These are phyloP conservation scores for Escallonia herrerae DNA, from an alignment of 129 eudicot species.

Conservation along the genomic window DNA sequence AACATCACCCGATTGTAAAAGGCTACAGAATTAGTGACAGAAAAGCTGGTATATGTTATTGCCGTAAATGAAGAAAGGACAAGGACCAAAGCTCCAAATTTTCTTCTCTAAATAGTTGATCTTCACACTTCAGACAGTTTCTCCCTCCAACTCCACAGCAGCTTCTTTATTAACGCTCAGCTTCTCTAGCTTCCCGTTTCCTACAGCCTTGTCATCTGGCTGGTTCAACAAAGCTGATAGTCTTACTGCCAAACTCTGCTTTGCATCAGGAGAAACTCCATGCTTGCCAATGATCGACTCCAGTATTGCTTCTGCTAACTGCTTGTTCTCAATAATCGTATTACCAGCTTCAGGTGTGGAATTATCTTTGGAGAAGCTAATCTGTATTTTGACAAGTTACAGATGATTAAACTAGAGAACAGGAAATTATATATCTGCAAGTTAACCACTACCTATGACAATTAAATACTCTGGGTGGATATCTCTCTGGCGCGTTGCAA, in stretches of 20 bases:
- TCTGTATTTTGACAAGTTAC: conserved; percentile 28
- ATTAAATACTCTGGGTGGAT: too few species aligned
- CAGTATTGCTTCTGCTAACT: conserved; percentile 56
- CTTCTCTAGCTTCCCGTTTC: background rate
- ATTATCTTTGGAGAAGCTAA: conserved; percentile 59
- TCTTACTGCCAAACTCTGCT: conserved; percentile 62
- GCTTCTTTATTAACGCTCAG: too few species aligned
- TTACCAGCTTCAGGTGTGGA: conserved; percentile 44
- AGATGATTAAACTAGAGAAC: background rate
- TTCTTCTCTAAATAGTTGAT: background rate
- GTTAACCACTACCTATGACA: too few species aligned
- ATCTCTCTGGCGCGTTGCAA: too few species aligned
- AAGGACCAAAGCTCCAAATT: background rate
- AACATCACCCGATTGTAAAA: too few species aligned
- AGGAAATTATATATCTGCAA: too few species aligned
- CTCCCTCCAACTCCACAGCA: background rate
- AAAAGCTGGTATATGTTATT: too few species aligned
- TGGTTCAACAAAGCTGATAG: conserved; percentile 49
- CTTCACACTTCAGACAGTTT: background rate
- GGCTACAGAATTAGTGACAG: too few species aligned
- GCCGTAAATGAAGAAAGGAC: too few species aligned
- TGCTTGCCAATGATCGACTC: conserved; percentile 78
- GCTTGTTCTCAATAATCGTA: conserved; percentile 45
- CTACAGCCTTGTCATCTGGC: conserved; percentile 6
- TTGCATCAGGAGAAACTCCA: conserved; percentile 83